Conservation (phyloP, 495 filamentous ascomycete species). For the Xylaria longipes region DNA sequence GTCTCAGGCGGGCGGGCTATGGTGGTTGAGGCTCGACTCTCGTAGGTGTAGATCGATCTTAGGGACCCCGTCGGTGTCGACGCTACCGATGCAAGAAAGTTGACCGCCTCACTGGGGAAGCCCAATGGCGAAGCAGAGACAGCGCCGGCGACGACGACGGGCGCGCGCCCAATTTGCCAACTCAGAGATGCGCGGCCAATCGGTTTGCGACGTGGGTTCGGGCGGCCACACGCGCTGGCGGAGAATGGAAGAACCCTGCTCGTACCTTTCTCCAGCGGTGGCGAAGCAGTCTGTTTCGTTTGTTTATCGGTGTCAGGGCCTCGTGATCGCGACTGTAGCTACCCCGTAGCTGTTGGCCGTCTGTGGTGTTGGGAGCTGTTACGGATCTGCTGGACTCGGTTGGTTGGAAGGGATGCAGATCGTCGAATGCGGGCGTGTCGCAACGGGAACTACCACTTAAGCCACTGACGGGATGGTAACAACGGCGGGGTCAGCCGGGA, state of each 20-base stretch:
- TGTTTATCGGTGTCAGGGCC: neutral
- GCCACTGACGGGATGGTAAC: neutral
- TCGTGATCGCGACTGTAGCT: neutral
- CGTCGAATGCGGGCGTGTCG: slow-evolving; percentile 10
- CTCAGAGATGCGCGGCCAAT: slow-evolving; percentile 7
- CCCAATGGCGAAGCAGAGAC: slow-evolving; percentile 9
- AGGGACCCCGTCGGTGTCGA: neutral
- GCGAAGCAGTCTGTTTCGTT: neutral
- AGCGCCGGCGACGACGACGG: slow-evolving; percentile 10
- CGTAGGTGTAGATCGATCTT: slow-evolving; percentile 14
- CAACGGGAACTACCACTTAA: neutral
- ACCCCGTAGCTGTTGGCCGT: slow-evolving; percentile 2
- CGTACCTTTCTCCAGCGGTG: neutral
- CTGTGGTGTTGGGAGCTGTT: neutral
- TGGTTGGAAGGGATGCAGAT: slow-evolving; percentile 11
- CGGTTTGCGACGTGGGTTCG: slow-evolving; percentile 8
- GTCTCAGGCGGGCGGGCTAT: neutral
- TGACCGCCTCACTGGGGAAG: slow-evolving; percentile 9
- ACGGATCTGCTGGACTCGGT: slow-evolving; percentile 2
- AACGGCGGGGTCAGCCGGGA: neutral
- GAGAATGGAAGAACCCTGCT: slow-evolving; percentile 3
- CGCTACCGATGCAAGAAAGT: neutral
- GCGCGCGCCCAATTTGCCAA: slow-evolving; percentile 20
- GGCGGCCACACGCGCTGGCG: slow-evolving; percentile 14
- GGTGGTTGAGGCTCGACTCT: slow-evolving; percentile 1